Evolutionary conservation across 768 basidiomycete species (phyloP), one percentile per base, ranked within the genome.

Genomic region (Leucosporidium scottii): DNA sequence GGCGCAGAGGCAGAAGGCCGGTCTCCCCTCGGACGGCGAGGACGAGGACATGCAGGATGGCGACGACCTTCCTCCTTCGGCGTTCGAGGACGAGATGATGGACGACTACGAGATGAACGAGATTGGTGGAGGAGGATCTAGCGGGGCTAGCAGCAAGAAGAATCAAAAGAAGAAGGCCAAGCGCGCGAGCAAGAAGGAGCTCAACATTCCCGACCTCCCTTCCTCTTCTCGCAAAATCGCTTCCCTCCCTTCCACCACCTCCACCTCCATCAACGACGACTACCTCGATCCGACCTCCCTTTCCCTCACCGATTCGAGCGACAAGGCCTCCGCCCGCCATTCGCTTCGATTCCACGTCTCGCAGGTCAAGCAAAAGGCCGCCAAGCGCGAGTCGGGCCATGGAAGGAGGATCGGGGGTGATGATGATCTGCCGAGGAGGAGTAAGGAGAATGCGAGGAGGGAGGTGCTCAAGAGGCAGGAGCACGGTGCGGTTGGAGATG

Each of bases 311-410:
- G 94, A 97, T 72, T 84, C 86, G 27, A 83, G 82, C 8, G 94
- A 97, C 80, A 96, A 96, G 77, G 84, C 81, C 25, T 86, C 88
- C 5, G 85, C 88, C 64, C 87, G 85, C 73, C 88, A 88, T 72
- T 85, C 89, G 10, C 83, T 98, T 39, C 87, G 89, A 47, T 99
- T 98, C 85, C 90, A 98, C 79, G 92, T 91, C 7, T 84, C 90
- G 62, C 89, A 88, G 76, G 93, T 99, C 74, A 90, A 90, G 76
- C 86, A 86, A 65, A 84, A 90, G 9, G 84, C 85, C 62, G 85
- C 87, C 17, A 82, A 89, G 67, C 83, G 93, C 62, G 84, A 85
- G 64, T 85, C 84, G 34, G 91, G 91, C 9, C 82, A 90, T 65
- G 82, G 80, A 69, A 83, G 83, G 30, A 85, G 88, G 7, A n/a